phyloP scores from a whole-genome alignment of 345 rosid species.

The Hirschfeldia incana region DNA sequence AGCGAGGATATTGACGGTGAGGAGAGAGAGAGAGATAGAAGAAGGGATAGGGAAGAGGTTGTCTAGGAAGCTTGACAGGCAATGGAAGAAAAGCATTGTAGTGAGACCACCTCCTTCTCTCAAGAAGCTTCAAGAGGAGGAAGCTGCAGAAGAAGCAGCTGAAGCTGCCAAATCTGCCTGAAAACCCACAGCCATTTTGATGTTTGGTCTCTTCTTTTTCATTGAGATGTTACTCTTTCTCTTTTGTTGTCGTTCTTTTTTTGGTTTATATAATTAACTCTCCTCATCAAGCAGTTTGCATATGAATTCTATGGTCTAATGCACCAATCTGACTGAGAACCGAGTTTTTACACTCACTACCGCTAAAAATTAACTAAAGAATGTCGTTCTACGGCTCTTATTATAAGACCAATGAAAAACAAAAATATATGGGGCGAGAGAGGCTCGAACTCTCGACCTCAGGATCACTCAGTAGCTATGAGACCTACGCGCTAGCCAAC shows the following conservation, averaged over 20 bases:
- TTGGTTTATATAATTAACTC: slow-evolving; percentile 15
- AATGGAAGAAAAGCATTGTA: slow-evolving; percentile 90
- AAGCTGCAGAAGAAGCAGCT: slow-evolving; percentile 79
- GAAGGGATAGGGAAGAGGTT: slow-evolving; percentile 83
- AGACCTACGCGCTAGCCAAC: slow-evolving; percentile 99
- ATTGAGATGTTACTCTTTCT: background rate
- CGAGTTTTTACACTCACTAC: background rate
- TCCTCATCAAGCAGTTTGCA: background rate
- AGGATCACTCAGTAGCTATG: slow-evolving; percentile 87
- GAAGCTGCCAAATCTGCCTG: slow-evolving; percentile 54
- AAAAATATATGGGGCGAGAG: slow-evolving; percentile 69
- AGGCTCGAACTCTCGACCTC: slow-evolving; percentile 98
- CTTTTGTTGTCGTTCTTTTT: background rate
- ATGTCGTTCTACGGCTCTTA: too few relatives aligned
- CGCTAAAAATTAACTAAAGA: too few relatives aligned
- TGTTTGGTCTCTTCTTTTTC: background rate
- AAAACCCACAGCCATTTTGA: background rate
- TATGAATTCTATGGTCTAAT: background rate
- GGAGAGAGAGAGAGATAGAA: slow-evolving; percentile 83
- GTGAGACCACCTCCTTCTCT: slow-evolving; percentile 85
- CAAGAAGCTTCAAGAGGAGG: slow-evolving; percentile 71
- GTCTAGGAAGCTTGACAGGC: slow-evolving; percentile 81
- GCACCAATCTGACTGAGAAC: background rate
- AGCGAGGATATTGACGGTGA: slow-evolving; percentile 81
- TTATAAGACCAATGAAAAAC: too few relatives aligned